Evolutionary conservation across 495 filamentous ascomycete genomes (phyloP), one percentile per base, ranked within the genome.

Genomic region (Penicillium pulvis): DNA sequence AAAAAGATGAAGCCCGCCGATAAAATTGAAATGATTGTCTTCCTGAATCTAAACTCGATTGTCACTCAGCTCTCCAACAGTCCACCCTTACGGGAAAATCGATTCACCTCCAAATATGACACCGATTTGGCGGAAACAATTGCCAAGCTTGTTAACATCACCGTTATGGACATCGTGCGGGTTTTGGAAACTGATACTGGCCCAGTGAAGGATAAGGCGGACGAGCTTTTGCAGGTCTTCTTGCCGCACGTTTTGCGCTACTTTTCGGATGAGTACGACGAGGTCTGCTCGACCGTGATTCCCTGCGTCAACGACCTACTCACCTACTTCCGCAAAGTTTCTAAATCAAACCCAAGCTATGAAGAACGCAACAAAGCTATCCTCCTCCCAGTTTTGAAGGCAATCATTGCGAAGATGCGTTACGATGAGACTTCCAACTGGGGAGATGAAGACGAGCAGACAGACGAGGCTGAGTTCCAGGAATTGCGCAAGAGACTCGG

Each of bases 381-480:
- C 79, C 80, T 99, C 9, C 86, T 88, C 14, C 87, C 90, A 0
- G 90, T 99, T 54, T 78, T 99, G 43, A 90, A 91, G 66, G 93
- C 93, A 12, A 93, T 97, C 55, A 87, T 98, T 54, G 75, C 83
- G 20, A 99, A 98, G 80, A 97, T 96, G 90, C 87, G 93, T 63
- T 97, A 94, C 67, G 95, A 98, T 64, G 92, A 96, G 66, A 96
- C 94, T 11, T 87, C 90, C 0, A 88, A 84, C 26, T 99, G 94
- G 95, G 93, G 92, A 23, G 87, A 91, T 45, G 94, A 97, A 66
- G 93, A 96, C 58, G 91, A 94, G 55, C 87, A 92, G 71, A 96
- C 92, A 2, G 94, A 99, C 69, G 95, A 98, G 69, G 95, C 94
- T n/a, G 94, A 99, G 68, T 98, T 98, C 67, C 90, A 95, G 63